Conservation (phyloP, 2,329 filamentous ascomycete genomes). For the Diaporthe sp. region DNA sequence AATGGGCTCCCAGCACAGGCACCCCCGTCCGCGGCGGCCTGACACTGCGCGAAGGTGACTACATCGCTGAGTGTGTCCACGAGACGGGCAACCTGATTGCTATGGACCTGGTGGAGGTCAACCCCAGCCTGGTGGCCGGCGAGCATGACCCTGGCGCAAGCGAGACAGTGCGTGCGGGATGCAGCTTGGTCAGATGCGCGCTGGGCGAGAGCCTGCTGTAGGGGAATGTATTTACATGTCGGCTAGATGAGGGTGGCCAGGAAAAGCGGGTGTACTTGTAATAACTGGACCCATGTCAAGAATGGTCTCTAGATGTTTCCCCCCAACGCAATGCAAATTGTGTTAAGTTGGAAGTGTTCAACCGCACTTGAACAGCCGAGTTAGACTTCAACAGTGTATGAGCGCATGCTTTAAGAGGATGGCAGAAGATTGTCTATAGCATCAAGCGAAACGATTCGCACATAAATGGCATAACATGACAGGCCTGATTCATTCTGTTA, state of each 20-base stretch:
- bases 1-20: conserved; percentile 96
- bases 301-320: conserved; percentile 6
- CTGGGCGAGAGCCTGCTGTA: conserved; percentile 91
- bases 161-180: conserved; percentile 91
- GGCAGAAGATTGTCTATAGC: too few species aligned
- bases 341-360: not conserved
- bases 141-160: conserved; percentile 73
- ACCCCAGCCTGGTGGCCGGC: conserved; percentile 74
- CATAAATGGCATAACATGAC: not conserved
- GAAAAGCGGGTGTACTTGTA: conserved; percentile 1
- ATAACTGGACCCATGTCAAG: not conserved
- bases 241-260: not conserved
- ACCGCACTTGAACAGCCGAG: too few species aligned
- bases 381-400: not conserved
- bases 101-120: conserved; percentile 87
- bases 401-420: not conserved
- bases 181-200: conserved; percentile 90
- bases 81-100: conserved; percentile 83
- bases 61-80: conserved; percentile 91
- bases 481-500: not conserved
- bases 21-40: conserved; percentile 94
- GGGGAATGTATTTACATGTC: not conserved
- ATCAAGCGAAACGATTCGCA: not conserved
- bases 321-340: conserved; percentile 23
- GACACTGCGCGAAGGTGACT: conserved; percentile 95